Base-by-base conservation (phyloP, 2,329 filamentous ascomycete genomes). In the Talaromyces pinophilus region DNA sequence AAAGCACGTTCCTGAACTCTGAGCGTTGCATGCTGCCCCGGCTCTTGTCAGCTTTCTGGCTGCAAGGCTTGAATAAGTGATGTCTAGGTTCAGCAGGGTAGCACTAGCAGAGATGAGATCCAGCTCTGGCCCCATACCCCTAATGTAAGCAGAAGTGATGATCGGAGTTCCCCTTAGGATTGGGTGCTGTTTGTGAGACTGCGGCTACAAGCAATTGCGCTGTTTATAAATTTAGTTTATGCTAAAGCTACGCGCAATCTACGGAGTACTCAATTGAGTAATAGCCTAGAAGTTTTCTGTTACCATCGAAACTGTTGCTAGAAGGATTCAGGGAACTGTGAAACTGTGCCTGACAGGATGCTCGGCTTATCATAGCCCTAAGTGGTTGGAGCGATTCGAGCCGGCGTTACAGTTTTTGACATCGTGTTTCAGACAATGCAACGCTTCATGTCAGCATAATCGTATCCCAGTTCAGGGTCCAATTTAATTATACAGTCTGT, bases 351-450 rank as follows among this genome's bases (percentile, higher is more conserved):
- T 60, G 40, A 33, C 40, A 33, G 57, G 22, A 19, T 19, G 52
- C 30, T 30, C 52, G 3, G 35, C 35, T 10, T 44, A 59, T 59
- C 33, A 28, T 28, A 19, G 6, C 35, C 35, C 38, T 6, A n/a
- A 30, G 11, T 46, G 40, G 28, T 30, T 30, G 38, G 22, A n/a
- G 15, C 25, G 4, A 46, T 19, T 19, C 5, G 30, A 35, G 5
- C 30, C 30, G 52, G 52, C 52, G 52, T 35, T 42, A 13, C 40
- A 44, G 57, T 44, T 42, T 44, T 30, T 11, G 11, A 46, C 10
- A 44, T 46, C 25, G 25, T 30, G 57, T 42, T 60, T 60, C 57
- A 42, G 22, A 44, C 30, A 44, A 46, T 60, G 57, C 57, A 60
- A 60, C 57, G 40, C 28, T 60, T 60, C 35, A 7, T 30, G 40